Percentiles rank a stretch among this genome's conserved stretches.
phyloP scores from a whole-genome alignment of 257 asterid genomes.

The Gynochthodes officinalis region DNA sequence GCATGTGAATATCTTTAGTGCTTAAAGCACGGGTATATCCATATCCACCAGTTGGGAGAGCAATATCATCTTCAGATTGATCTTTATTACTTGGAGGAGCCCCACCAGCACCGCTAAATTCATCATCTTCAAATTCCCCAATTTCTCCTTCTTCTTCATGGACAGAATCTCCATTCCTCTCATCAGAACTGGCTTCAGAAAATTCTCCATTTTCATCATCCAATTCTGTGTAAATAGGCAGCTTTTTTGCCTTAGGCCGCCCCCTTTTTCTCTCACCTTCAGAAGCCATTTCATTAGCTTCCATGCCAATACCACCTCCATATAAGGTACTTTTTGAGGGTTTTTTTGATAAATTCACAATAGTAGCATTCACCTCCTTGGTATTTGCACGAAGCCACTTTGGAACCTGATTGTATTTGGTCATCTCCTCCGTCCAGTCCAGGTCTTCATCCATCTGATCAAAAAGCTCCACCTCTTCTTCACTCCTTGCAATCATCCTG shows the following conservation, averaged over 20 bases:
- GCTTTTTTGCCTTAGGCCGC: conserved; percentile 73
- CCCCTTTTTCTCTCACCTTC: conserved; percentile 81
- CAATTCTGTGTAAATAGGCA: conserved; percentile 85
- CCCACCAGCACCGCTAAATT: conserved; percentile 44
- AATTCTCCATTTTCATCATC: conserved; percentile 85
- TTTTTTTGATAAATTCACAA: conserved; percentile 78
- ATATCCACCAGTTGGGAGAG: conserved; percentile 54
- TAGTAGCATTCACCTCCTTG: conserved; percentile 68
- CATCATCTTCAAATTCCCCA: conserved; percentile 89
- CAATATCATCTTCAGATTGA: conserved; percentile 75
- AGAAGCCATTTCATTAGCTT: conserved; percentile 51
- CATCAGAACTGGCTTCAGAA: conserved; percentile 84
- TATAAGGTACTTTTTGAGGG: conserved; percentile 53
- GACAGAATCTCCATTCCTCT: conserved; percentile 65
- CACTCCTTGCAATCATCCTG: conserved; percentile 98
- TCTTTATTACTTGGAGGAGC: conserved; percentile 51
- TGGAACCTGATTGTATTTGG: conserved; percentile 84
- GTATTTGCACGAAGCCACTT: conserved; percentile 89
- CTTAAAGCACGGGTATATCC: conserved; percentile 51
- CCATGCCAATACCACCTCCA: conserved; percentile 48
- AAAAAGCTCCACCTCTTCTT: conserved; percentile 88
- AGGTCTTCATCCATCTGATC: conserved; percentile 98
- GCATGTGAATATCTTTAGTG: conserved; percentile 38
- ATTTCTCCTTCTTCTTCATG: conserved; percentile 76
- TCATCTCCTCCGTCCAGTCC: conserved; percentile 94